phyloP scores from a whole-genome alignment of 352 stramenopile species.

The Hyaloperonospora brassicae region DNA sequence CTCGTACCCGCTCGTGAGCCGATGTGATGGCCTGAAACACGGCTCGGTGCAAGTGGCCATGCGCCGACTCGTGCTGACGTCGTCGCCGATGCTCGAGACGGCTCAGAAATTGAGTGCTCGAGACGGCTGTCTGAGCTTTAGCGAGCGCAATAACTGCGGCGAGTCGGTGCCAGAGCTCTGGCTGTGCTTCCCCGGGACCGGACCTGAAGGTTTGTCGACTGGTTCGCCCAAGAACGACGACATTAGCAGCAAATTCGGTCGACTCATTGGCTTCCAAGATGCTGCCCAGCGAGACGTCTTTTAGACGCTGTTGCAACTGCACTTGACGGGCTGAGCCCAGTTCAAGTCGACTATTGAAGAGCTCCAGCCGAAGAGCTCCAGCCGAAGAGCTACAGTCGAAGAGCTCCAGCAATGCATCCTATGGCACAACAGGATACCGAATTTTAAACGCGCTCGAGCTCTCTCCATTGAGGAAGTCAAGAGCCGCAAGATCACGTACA shows the following conservation, averaged over 20 bases:
- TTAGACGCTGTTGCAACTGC: conserved; percentile 14
- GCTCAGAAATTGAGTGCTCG: conserved; percentile 35
- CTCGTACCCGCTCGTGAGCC: conserved; percentile 56
- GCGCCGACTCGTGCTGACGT: conserved; percentile 52
- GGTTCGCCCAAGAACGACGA: conserved; percentile 25
- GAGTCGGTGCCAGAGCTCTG: conserved; percentile 51
- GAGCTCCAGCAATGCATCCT: too few relatives aligned
- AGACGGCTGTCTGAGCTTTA: conserved; percentile 38
- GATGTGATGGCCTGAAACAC: conserved; percentile 48
- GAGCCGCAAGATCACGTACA: too few relatives aligned
- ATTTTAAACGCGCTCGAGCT: not conserved
- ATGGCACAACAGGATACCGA: too few relatives aligned
- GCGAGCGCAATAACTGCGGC: conserved; percentile 35
- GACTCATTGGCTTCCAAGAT: conserved; percentile 50
- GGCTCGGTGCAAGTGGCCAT: conserved; percentile 41
- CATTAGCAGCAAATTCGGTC: conserved; percentile 50
- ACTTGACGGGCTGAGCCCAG: too few relatives aligned
- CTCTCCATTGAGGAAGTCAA: not conserved
- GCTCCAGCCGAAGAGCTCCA: too few relatives aligned
- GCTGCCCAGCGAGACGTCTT: conserved; percentile 52
- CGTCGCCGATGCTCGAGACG: conserved; percentile 37
- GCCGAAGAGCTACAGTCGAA: too few relatives aligned
- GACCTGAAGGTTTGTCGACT: conserved; percentile 4
- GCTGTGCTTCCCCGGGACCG: conserved; percentile 42
- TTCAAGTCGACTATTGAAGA: too few relatives aligned